These are phyloP conservation scores for Lolium perenne DNA, from an alignment of 176 grass and related monocot genomes.

Conservation along the genomic window DNA sequence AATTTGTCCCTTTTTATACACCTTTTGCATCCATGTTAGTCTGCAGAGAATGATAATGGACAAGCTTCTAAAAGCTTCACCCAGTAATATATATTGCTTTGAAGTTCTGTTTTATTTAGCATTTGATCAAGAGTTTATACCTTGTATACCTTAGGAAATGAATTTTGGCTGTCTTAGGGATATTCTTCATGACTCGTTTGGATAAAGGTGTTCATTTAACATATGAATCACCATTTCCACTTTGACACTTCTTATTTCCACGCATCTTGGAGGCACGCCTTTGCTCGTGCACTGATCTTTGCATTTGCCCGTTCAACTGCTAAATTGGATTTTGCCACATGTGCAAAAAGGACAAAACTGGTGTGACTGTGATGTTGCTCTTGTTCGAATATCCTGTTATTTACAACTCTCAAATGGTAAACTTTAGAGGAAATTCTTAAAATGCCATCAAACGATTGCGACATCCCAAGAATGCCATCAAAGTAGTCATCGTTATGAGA, in stretches of 20 bases:
- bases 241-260: not conserved
- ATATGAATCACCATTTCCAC: slow-evolving; percentile 32
- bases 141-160: slow-evolving; percentile 10
- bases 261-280: not conserved
- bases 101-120: not conserved
- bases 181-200: slow-evolving; percentile 26
- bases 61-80: not conserved
- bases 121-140: not conserved
- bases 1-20: not conserved
- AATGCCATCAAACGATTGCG: no score
- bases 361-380: not conserved
- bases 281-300: not conserved
- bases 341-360: not conserved
- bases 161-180: not conserved
- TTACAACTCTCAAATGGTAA: not conserved
- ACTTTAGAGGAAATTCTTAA: not conserved
- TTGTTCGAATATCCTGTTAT: not conserved
- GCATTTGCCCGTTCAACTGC: slow-evolving; percentile 19
- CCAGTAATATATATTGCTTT: not conserved
- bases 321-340: slow-evolving; percentile 2
- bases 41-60: not conserved
- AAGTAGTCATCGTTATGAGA: no score
- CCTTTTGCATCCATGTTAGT: not conserved
- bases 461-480: no score
- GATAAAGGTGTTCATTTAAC: slow-evolving; percentile 30